Base-by-base conservation (phyloP, 1,139 yeast genomes). In the Magnusiomyces tetraspermus region DNA sequence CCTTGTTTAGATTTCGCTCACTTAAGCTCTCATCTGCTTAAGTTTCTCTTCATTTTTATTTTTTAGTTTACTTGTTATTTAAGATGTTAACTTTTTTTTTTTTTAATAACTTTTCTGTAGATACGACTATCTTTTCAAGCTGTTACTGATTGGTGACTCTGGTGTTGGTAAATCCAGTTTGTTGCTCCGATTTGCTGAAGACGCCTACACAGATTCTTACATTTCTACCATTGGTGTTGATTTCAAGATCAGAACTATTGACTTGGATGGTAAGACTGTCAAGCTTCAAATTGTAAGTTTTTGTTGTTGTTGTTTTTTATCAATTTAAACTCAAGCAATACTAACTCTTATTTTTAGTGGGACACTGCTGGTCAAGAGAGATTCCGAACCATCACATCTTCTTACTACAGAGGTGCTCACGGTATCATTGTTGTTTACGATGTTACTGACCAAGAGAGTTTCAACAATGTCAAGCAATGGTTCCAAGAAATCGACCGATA, bases 361-460 rank as follows among this genome's bases (percentile, higher is more conserved):
- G 98, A 92, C 69, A 92, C 98, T 52, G 98, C 98, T 6, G 98
- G 98, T 45, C 98, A 92, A 75, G 98, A 92, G 71, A 78, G 98
- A 63, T 92, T 92, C 75, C 82, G 97, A 74, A 92, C 98, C 55
- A 92, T 92, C 73, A 94, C 98, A 11, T 87, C 97, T 15, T 88
- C 97, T 15, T 92, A 94, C 75, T 92, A 92, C 76, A 84, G 98
- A 69, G 98, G 98, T 52, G 97, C 98, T 26, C 97, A 90, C 67
- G 98, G 98, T 58, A 92, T 92, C 70, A 92, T 92, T 65, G 92
- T 92, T 63, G 98, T 92, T 52, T 92, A 92, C 71, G 98, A 92
- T 69, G 97, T 92, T 51, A 94, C 98, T 51, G 98, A 92, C 71
- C 97, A 89, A 73, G 97, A 92, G 70, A 85, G 96, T 49, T 92